Conservation (phyloP, 345 rosid species). For the Aethionema arabicum region DNA sequence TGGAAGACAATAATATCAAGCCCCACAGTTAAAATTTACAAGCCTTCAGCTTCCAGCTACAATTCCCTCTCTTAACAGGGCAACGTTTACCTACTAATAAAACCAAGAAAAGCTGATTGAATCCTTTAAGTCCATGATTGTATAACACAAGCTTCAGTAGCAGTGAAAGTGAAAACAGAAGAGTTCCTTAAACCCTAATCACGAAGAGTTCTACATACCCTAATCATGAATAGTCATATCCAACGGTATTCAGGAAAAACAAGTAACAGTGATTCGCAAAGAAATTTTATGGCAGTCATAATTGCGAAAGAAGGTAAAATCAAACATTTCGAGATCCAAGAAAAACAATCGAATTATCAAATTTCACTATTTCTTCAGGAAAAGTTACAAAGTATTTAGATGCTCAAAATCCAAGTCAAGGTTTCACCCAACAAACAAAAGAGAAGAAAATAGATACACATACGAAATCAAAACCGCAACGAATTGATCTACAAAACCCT, state of each 20-base stretch:
- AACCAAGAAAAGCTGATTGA: conserved; percentile 5
- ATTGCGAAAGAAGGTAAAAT: not conserved
- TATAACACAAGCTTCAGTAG: not conserved
- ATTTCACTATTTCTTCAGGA: not conserved
- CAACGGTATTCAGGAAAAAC: no score
- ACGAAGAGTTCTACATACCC: no score
- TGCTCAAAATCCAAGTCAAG: not conserved
- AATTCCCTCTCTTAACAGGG: conserved; percentile 27
- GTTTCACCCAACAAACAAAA: not conserved
- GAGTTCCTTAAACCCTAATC: not conserved
- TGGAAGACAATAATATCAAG: conserved; percentile 43
- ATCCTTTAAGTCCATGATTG: not conserved
- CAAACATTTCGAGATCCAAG: conserved; percentile 11
- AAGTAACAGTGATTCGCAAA: no score
- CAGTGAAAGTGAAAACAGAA: not conserved
- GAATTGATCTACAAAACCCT: conserved; percentile 31
- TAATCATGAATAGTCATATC: no score
- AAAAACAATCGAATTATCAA: not conserved
- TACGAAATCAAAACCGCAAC: not conserved
- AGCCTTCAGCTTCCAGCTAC: conserved; percentile 29
- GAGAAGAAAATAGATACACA: not conserved
- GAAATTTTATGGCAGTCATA: not conserved
- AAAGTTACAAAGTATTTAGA: not conserved
- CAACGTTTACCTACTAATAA: conserved; percentile 31
- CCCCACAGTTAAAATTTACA: conserved; percentile 22